A percentile compares a stretch with the other conserved stretches of the same genome.
Conservation (phyloP, 495 filamentous ascomycete species). For the Neohortaea acidophila region DNA sequence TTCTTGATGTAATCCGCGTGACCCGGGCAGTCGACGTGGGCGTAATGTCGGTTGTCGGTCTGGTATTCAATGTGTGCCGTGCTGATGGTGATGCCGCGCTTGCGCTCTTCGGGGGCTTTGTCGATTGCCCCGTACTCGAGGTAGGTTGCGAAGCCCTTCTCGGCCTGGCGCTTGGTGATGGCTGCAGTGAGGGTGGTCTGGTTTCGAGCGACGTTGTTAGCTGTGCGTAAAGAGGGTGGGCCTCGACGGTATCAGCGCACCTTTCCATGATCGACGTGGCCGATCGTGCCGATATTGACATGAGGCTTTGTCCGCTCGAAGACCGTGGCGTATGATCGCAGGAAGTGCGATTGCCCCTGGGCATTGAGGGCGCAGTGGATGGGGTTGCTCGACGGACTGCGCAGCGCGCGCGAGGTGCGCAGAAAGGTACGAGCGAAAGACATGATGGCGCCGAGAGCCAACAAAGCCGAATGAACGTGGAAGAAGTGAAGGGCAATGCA, state of each 20-base stretch:
- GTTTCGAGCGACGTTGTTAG: background rate
- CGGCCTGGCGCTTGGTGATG: constrained; percentile 91
- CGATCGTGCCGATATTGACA: constrained; percentile 97
- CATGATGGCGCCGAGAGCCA: constrained; percentile 26
- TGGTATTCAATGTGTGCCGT: constrained; percentile 96
- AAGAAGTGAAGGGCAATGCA: constrained; percentile 7
- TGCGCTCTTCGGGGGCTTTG: constrained; percentile 96
- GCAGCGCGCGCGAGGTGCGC: constrained; percentile 25
- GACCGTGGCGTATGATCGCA: constrained; percentile 50
- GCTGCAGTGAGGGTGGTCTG: constrained; percentile 95
- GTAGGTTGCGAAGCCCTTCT: constrained; percentile 84
- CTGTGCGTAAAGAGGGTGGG: background rate
- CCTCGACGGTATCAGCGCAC: constrained; percentile 29
- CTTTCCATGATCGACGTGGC: constrained; percentile 99
- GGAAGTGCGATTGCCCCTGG: constrained; percentile 40
- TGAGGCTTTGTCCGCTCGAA: constrained; percentile 92
- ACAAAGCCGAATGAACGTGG: constrained; percentile 13
- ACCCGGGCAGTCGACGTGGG: constrained; percentile 98
- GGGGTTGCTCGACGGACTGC: constrained; percentile 23
- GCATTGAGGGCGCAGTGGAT: constrained; percentile 44
- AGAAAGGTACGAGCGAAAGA: constrained; percentile 31
- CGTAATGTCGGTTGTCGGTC: constrained; percentile 84
- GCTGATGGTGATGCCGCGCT: constrained; percentile 99
- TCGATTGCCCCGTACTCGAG: constrained; percentile 95
- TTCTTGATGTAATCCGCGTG: constrained; percentile 99